Base-by-base conservation (phyloP, 768 basidiomycete genomes). In the Rickenella mellea region DNA sequence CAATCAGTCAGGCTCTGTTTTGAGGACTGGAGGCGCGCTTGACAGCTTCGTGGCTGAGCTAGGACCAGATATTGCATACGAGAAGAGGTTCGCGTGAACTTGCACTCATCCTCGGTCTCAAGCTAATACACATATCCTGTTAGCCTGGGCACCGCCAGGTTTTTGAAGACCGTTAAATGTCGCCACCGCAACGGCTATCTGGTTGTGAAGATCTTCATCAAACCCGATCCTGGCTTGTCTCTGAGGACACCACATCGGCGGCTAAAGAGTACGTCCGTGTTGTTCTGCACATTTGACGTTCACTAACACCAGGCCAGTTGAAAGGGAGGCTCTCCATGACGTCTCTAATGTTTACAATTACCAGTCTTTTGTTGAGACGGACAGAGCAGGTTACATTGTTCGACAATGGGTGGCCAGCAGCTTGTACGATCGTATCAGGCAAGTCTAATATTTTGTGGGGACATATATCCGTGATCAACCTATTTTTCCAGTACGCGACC, bases 391-490 rank as follows among this genome's bases (percentile, higher is more conserved):
- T 1, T 98, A 93, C 61, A 76, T 97, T 24, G 78, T 98, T 41
- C 72, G 94, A 17, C 94, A 98, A 59, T 99, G 90, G 89, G 69
- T 90, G 17, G 85, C 89, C 5, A 92, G 86, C 53, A 97, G 84
- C 55, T 68, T 98, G 14, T 99, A 98, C 58, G 96, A 98, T 59
- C 79, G 94, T 42, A 97, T 99, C 55, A 97, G 93, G 93, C 91
- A 46, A 42, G 78, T 56, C 4, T 3, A 32, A 15, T 11, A 6
- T 39, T n/a, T 38, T 36, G 15, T 32, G 5, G 6, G 35, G 11
- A 20, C n/a, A 1, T 24, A 2, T n/a, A 14, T 28, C 14, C 41
- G 5, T 37, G 24, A 11, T 15, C 4, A 30, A 10, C 12, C 27
- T 28, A 40, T 22, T 21, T 22, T 38, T 26, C 1, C 52, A 99